Evolutionary conservation across 1,284 basidiomycete species (phyloP), one percentile per base, ranked within the genome.

Genomic region (Cryptococcus wingfieldii): DNA sequence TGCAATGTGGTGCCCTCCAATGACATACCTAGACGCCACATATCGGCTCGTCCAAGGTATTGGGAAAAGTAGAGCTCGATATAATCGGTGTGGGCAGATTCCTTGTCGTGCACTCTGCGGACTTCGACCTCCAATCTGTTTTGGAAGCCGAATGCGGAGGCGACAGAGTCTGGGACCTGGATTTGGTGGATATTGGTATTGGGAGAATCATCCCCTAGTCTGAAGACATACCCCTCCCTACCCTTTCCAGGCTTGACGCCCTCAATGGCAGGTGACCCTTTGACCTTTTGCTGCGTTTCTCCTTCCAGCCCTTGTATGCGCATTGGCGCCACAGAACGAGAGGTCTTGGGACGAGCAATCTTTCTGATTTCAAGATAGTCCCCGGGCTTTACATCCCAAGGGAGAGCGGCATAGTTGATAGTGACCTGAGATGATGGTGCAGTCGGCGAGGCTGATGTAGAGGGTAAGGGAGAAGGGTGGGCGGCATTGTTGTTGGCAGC

Each of bases 21-120:
- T 51, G 85, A 82, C 71, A 87, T 85, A 28, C 84, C 84, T 13
- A 94, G 80, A 44, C 89, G 81, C 88, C 91, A 95, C 90, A 94
- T 93, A 65, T 95, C 92, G 54, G 89, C 90, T 51, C 93, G 84
- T 25, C 90, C 91, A 10, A 95, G 80, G 68, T 94, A 94, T 70
- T 93, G 90, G 68, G 95, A 92, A 71, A 96, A 96, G 47, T 85
- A 84, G 53, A 96, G 82, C 68, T 96, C 93, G 51, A 95, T 81
- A 69, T 87, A 89, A 61, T 92, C 88, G 2, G 89, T 89, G 41
- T 81, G 81, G 62, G 83, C 84, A 19, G 54, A 56, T 31, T 59
- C 54, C 38, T 79, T 77, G 5, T 80, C 77, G 61, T 88, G 83
- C 43, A 78, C 76, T 58, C 70, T 68, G 47, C 66, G 50, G 19